Percentiles rank a stretch among this genome's conserved stretches.
Evolutionary conservation across 768 basidiomycete genomes (phyloP).

Genomic region (Pholiota conissans): DNA sequence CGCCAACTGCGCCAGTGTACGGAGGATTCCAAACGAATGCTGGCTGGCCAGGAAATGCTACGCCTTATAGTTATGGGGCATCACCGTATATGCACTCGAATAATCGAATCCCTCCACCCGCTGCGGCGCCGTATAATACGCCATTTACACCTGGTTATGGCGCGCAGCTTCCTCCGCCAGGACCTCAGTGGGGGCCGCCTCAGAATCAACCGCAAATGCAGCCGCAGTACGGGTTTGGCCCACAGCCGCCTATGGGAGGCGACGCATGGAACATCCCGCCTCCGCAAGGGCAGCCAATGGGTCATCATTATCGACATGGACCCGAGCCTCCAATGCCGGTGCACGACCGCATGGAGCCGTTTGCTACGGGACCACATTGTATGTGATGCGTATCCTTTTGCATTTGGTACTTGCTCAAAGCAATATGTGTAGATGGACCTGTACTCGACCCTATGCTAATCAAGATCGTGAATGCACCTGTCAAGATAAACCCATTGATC

Average conservation of each 20-base stretch:
- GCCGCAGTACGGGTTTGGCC: no score
- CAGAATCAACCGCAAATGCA: no score
- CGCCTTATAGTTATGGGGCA: no score
- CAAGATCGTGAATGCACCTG: constrained; percentile 44
- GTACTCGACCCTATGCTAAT: constrained; percentile 64
- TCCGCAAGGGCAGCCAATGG: constrained; percentile 7
- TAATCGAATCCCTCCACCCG: neutral
- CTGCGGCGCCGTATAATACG: neutral
- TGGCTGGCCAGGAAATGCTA: neutral
- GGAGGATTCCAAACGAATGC: no score
- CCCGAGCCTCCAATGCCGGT: constrained; percentile 20
- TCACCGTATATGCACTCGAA: neutral
- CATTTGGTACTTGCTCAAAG: neutral
- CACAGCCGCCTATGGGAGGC: neutral
- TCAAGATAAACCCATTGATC: constrained; percentile 65
- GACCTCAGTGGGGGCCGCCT: no score
- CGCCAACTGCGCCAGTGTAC: no score
- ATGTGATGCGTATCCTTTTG: constrained; percentile 14
- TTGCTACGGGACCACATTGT: constrained; percentile 34
- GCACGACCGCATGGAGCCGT: constrained; percentile 27
- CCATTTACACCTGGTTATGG: neutral
- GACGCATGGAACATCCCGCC: neutral
- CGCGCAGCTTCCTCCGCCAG: constrained; percentile 4
- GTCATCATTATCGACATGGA: neutral
- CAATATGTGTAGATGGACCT: constrained; percentile 57